These are phyloP conservation scores for Cladosporium sp. DNA, from an alignment of 2,329 filamentous ascomycete species.

Conservation along the genomic window DNA sequence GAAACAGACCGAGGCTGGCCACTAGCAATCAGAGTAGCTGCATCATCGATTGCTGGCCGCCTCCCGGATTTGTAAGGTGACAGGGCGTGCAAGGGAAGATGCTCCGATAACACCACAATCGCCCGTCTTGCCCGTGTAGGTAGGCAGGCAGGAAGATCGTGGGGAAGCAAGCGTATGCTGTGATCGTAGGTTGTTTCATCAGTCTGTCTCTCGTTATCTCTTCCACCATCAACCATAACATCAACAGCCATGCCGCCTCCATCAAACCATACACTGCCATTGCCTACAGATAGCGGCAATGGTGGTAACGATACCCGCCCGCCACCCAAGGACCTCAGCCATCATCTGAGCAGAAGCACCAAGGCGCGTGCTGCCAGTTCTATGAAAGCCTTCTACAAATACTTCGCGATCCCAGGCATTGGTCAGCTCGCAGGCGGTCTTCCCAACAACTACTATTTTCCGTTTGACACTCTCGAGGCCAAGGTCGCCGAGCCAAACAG, in stretches of 20 bases:
- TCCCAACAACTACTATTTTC: slow-evolving; percentile 79
- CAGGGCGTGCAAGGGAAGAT: background rate
- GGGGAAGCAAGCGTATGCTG: background rate
- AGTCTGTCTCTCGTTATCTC: background rate
- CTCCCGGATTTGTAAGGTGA: slow-evolving; percentile 17
- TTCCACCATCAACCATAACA: background rate
- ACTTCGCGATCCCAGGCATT: slow-evolving; percentile 66
- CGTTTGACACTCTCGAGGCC: slow-evolving; percentile 87
- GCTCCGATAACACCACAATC: slow-evolving; percentile 10
- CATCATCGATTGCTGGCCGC: slow-evolving; percentile 18
- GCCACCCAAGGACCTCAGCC: slow-evolving; percentile 71
- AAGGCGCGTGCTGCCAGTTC: slow-evolving; percentile 63
- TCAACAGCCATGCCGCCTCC: slow-evolving; percentile 11
- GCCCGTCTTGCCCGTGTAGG: background rate
- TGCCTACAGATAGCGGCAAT: slow-evolving; percentile 15
- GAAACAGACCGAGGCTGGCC: background rate
- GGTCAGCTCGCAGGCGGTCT: slow-evolving; percentile 65
- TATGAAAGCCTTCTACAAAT: slow-evolving; percentile 85
- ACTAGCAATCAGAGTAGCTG: background rate
- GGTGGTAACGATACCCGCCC: slow-evolving; percentile 32
- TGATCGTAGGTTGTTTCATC: background rate
- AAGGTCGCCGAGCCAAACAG: slow-evolving; percentile 72
- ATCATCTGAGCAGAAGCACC: slow-evolving; percentile 73
- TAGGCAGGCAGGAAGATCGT: background rate
- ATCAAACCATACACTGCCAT: slow-evolving; percentile 7